Evolutionary conservation across 345 rosid species (phyloP), one percentile per base, ranked within the genome.

Genomic region (Rhodamnia argentea): DNA sequence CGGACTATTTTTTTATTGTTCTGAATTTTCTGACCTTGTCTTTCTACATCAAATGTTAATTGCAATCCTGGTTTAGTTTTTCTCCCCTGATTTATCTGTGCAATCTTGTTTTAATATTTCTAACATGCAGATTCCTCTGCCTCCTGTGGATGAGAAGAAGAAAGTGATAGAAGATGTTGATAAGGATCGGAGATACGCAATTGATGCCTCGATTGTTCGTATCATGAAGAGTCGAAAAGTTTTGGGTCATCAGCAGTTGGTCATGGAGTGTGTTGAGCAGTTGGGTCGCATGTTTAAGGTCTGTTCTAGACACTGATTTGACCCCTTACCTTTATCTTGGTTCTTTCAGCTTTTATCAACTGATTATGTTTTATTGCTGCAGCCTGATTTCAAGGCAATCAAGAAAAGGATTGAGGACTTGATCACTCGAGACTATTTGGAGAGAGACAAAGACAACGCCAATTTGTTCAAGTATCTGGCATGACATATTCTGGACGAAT

Each of bases 231-330:
- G 97, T 70, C 88, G 99, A 87, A 96, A 96, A 84, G 92, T 94
- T 29, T 87, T 95, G 93, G 95, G 95, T 60, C 96, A 96, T 89
- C 99, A 94, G 84, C 99, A 94, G 37, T 88, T 98, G 60, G 97
- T 96, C 50, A 90, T 90, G 14, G 99, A 95, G 91, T 96, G 99
- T 85, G 98, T 98, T 5, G 98, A 95, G 92, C 99, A 95, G 87
- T 87, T 98, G 86, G 96, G 95, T 89, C 96, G 97, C 86, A 96
- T 93, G 99, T 96, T 98, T 90, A 98, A 96, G 98, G 99, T 96
- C 89, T 52, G 47, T 54, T 11, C 5, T 51, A 44, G 44, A 24
- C 81, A 14, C 52, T 52, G 5, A 62, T 4, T 60, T 23, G 44
- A 52, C 29, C 40, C 14, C 20, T 70, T 81, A 47, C 32, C 15